Conservation (phyloP, 805 yeast genomes). For the Wickerhamomyces tratensis region DNA sequence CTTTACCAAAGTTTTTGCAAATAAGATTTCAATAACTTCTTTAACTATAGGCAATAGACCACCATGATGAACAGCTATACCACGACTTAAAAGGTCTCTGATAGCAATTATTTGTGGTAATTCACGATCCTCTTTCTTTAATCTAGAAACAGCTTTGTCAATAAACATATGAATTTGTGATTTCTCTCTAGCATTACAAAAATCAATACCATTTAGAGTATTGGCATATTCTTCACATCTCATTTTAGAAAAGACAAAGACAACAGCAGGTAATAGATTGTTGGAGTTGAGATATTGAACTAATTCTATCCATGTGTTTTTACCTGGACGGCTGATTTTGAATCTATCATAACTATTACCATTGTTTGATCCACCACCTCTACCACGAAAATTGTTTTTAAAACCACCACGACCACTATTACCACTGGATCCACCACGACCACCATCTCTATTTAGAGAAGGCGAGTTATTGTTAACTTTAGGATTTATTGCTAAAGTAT, state of each 20-base stretch:
- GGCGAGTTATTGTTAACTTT: slow-evolving; percentile 24
- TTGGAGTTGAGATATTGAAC: slow-evolving; percentile 61
- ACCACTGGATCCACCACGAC: slow-evolving; percentile 27
- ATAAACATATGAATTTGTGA: slow-evolving; percentile 91
- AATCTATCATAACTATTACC: slow-evolving; percentile 14
- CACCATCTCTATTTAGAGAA: slow-evolving; percentile 28
- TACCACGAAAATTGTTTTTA: slow-evolving; percentile 20
- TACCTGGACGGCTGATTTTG: slow-evolving; percentile 43
- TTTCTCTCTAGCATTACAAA: slow-evolving; percentile 76
- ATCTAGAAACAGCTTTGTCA: slow-evolving; percentile 78
- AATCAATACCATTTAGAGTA: slow-evolving; percentile 61
- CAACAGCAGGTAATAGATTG: slow-evolving; percentile 80
- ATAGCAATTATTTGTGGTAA: slow-evolving; percentile 84
- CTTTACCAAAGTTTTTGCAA: slow-evolving; percentile 78
- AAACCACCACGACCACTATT: slow-evolving; percentile 24
- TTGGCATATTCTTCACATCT: slow-evolving; percentile 91
- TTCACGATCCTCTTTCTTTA: slow-evolving; percentile 86
- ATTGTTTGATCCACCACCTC: slow-evolving; percentile 20
- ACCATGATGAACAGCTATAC: slow-evolving; percentile 94
- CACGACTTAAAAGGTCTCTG: slow-evolving; percentile 76
- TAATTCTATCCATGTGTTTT: slow-evolving; percentile 66
- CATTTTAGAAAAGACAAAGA: slow-evolving; percentile 89
- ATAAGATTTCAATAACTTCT: slow-evolving; percentile 86
- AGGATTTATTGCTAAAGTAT: slow-evolving; percentile 40
- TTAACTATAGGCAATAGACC: slow-evolving; percentile 89